A percentile compares a stretch with the other conserved stretches of the same genome.
Conservation (phyloP, 176 grass and related monocot genomes). For the Leersia perrieri region DNA sequence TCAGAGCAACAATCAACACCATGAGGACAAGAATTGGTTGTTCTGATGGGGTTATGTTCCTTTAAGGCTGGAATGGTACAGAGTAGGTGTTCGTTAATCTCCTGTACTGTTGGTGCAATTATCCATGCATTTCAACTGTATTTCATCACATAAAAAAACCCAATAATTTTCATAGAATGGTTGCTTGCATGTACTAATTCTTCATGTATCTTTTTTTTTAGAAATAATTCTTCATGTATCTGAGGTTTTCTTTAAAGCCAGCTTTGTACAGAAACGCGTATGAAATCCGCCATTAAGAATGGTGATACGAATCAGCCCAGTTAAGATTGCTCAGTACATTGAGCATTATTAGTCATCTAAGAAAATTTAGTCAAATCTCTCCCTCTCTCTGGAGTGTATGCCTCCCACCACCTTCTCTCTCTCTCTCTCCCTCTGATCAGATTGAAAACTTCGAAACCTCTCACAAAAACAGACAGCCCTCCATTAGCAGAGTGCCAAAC, state of each 20-base stretch:
- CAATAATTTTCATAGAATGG: neutral
- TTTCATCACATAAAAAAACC: neutral
- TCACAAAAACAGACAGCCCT: slow-evolving; percentile 25
- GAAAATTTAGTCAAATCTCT: slow-evolving; percentile 29
- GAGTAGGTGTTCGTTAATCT: neutral
- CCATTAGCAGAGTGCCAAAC: slow-evolving; percentile 19
- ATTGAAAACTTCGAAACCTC: slow-evolving; percentile 33
- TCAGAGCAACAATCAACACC: neutral
- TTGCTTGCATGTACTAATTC: neutral
- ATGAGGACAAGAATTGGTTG: neutral
- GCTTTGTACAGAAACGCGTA: slow-evolving; percentile 46
- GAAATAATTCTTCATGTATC: neutral
- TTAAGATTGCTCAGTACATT: slow-evolving; percentile 36
- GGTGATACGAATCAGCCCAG: slow-evolving; percentile 29
- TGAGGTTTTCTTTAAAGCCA: slow-evolving; percentile 27
- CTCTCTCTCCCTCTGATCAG: neutral
- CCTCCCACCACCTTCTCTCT: slow-evolving; percentile 40
- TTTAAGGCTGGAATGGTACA: slow-evolving; percentile 5
- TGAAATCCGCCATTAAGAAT: slow-evolving; percentile 29
- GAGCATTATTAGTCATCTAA: slow-evolving; percentile 18
- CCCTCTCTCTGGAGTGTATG: slow-evolving; percentile 4
- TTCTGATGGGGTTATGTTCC: neutral
- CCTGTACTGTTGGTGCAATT: slow-evolving; percentile 9
- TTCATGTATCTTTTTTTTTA: neutral
- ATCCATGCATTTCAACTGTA: neutral